Evolutionary conservation across 2,329 filamentous ascomycete species (phyloP).

Genomic region (Fusarium napiforme): DNA sequence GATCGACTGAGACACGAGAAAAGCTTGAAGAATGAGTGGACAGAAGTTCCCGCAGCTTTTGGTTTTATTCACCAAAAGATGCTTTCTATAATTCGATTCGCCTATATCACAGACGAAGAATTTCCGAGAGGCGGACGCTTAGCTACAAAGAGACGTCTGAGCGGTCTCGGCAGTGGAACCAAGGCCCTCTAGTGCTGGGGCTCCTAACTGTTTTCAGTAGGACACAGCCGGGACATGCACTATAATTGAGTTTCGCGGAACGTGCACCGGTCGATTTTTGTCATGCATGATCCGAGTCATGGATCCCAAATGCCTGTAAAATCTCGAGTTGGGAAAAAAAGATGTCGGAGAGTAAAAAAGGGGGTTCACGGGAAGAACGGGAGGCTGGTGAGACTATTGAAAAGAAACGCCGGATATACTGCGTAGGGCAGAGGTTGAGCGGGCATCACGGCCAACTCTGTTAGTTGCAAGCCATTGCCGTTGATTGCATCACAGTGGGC

Average conservation of each 20-base stretch:
- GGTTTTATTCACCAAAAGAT: not conserved
- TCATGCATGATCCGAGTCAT: not conserved
- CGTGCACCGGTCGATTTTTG: not conserved
- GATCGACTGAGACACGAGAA: constrained; percentile 19
- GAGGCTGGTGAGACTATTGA: not conserved
- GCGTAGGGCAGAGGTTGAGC: not conserved
- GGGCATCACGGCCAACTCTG: not conserved
- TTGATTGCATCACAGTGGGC: not conserved
- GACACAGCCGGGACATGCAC: not conserved
- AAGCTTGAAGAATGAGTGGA: not conserved
- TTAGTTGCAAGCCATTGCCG: not conserved
- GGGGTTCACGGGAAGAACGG: not conserved
- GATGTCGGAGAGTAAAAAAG: not conserved
- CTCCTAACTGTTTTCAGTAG: not conserved
- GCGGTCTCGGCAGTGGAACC: constrained; percentile 10
- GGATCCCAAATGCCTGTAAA: not conserved
- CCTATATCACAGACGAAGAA: constrained; percentile 7
- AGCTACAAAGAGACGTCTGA: not conserved
- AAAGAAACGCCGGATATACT: not conserved
- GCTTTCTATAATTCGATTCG: not conserved
- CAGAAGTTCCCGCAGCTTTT: not conserved
- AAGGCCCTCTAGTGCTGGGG: not conserved
- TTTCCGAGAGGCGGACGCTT: constrained; percentile 13
- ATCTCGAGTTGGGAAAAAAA: not conserved
- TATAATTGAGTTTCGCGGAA: not conserved